phyloP scores from a whole-genome alignment of 768 basidiomycete species.

The Rhizopogon rudus region DNA sequence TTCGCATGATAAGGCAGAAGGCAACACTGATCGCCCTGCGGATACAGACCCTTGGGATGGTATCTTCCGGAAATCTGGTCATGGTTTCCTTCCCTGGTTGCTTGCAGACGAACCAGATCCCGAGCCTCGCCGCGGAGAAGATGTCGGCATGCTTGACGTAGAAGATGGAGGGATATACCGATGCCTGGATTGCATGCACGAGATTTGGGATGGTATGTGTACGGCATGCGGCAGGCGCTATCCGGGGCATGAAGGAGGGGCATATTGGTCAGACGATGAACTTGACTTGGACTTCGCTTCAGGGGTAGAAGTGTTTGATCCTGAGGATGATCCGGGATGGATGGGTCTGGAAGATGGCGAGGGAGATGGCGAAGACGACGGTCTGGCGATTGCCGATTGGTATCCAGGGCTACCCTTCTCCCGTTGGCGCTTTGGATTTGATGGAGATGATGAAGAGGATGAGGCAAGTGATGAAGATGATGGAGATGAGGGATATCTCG shows the following conservation, averaged over 20 bases:
- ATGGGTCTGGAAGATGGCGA: conserved; percentile 29
- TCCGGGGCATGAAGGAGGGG: conserved; percentile 39
- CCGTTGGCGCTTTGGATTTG: conserved; percentile 12
- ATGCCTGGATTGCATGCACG: conserved; percentile 72
- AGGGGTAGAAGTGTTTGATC: conserved; percentile 24
- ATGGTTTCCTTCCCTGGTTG: conserved; percentile 15
- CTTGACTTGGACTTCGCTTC: conserved; percentile 33
- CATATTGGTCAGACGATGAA: conserved; percentile 26
- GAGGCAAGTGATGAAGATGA: conserved; percentile 14
- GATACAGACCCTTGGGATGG: conserved; percentile 60
- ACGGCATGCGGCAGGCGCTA: conserved; percentile 57
- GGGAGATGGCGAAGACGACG: conserved; percentile 27
- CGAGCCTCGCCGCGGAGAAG: conserved; percentile 23
- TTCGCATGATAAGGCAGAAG: conserved; percentile 10
- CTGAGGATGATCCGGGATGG: conserved; percentile 27
- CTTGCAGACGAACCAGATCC: conserved; percentile 14
- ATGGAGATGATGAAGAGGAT: conserved; percentile 13
- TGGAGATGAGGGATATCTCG: conserved; percentile 20
- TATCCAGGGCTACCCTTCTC: conserved; percentile 10
- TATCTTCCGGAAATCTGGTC: conserved; percentile 41
- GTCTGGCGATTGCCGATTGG: conserved; percentile 16
- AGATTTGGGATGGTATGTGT: conserved; percentile 70
- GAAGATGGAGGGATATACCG: conserved; percentile 78
- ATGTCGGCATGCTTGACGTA: conserved; percentile 61
- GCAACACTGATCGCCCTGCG: conserved; percentile 20